Base-by-base conservation (phyloP, 306 rosid genomes). In the Cicer cuneatum region DNA sequence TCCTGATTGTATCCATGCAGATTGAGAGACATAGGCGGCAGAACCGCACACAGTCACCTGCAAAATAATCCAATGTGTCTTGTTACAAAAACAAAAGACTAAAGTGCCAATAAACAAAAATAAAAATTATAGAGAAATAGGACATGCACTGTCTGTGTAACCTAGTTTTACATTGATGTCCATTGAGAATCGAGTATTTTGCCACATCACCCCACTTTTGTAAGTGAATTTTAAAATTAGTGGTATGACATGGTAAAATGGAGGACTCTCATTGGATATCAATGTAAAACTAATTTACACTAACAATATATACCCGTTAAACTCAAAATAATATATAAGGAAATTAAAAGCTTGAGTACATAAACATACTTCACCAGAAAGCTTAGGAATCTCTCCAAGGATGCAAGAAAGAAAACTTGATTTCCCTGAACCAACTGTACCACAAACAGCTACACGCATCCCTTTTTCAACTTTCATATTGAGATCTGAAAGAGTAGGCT, bases 1-100 rank as follows among this genome's bases (percentile, higher is more conserved):
- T 75, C 99, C 99, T 18, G 99, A 89, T 73, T 95, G 99, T 81
- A 95, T 95, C 99, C 99, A 95, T 16, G 99, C 95, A 14, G 99
- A 89, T 80, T 95, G 98, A 67, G 98, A 78, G 29, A 95, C 98
- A 78, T 95, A 95, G 49, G 98, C 99, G 72, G 90, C 82, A 83
- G 89, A 87, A 19, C 99, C 99, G 67, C 99, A 95, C 71, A 92
- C 80, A 80, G 73, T 83, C 41, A 95, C 99, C 99, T 95, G 87
- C 72, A 75, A 79, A 78, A 61, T 64, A 41, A 46, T 29, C 73
- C 66, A 77, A 72, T 66, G 53, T 59, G 79, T 77, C 73, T 64
- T 51, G 15, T 42, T 45, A 49, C 41, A 41, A 63, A 63, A 69
- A 7, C 47, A 45, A 47, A 66, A 77, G 39, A 60, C 19, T 2